Percentiles rank a stretch among this genome's conserved stretches.
Conservation (phyloP, 768 basidiomycete species). For the Chalciporus chontae region DNA sequence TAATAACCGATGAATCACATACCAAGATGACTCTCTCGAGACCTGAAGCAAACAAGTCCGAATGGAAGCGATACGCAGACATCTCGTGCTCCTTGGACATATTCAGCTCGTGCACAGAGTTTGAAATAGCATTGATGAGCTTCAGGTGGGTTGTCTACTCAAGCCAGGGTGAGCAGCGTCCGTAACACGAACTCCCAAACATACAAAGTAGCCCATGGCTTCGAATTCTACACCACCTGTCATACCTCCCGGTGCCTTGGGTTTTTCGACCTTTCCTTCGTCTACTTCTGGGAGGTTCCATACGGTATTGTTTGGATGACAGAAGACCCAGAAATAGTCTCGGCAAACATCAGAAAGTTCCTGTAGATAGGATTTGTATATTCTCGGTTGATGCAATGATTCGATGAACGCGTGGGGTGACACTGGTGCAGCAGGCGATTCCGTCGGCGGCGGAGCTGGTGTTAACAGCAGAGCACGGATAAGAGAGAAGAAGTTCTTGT, state of each 20-base stretch:
- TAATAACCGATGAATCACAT: constrained; percentile 20
- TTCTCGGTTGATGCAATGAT: constrained; percentile 59
- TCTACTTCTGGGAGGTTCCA: constrained; percentile 86
- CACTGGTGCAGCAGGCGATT: constrained; percentile 58
- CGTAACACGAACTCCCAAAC: constrained; percentile 27
- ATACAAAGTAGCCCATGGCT: constrained; percentile 91
- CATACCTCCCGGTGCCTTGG: constrained; percentile 94
- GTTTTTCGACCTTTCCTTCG: constrained; percentile 80
- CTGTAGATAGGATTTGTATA: constrained; percentile 78
- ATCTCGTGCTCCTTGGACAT: constrained; percentile 65
- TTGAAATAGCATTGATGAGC: constrained; percentile 78
- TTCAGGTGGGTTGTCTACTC: constrained; percentile 81
- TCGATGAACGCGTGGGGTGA: constrained; percentile 81
- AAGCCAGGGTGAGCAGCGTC: constrained; percentile 8
- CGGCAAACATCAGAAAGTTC: constrained; percentile 88
- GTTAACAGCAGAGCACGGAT: constrained; percentile 75
- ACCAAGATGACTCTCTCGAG: constrained; percentile 89
- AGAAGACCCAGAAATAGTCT: constrained; percentile 97
- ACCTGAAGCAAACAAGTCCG: constrained; percentile 86
- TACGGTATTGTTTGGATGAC: constrained; percentile 89
- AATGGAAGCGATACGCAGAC: constrained; percentile 80
- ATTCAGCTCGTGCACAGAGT: constrained; percentile 59
- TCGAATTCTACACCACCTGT: constrained; percentile 98
- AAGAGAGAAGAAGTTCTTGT: constrained; percentile 69
- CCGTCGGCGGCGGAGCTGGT: constrained; percentile 60